These are phyloP conservation scores for Auriscalpium microsporum DNA, from an alignment of 768 basidiomycete species.

Conservation along the genomic window DNA sequence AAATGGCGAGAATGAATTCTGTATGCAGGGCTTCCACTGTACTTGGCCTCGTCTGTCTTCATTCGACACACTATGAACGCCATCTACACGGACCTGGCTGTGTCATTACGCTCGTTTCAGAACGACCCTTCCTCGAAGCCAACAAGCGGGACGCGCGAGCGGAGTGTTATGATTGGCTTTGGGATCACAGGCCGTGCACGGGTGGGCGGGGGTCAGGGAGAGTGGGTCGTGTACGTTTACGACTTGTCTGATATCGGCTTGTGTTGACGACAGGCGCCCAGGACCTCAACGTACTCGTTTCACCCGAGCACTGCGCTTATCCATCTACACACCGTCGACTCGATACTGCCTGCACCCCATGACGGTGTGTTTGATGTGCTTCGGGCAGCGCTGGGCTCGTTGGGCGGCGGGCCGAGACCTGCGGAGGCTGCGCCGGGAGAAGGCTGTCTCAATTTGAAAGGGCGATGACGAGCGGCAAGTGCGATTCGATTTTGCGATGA, in stretches of 20 bases:
- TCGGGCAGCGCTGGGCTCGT: constrained; percentile 22
- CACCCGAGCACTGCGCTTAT: constrained; percentile 61
- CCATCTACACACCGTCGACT: constrained; percentile 55
- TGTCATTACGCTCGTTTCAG: constrained; percentile 44
- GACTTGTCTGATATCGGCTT: neutral
- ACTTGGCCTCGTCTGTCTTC: constrained; percentile 61
- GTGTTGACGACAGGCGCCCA: constrained; percentile 18
- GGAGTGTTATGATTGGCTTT: constrained; percentile 43
- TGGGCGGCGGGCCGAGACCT: neutral
- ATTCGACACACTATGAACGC: constrained; percentile 70
- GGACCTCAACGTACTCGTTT: constrained; percentile 67
- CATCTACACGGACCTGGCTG: constrained; percentile 55
- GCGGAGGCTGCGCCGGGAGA: neutral
- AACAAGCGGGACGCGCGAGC: constrained; percentile 8
- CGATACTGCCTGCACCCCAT: constrained; percentile 74
- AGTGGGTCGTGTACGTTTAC: constrained; percentile 65
- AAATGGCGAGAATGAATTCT: neutral
- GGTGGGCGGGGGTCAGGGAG: constrained; percentile 50
- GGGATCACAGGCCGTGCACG: constrained; percentile 50
- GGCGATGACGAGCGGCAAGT: neutral
- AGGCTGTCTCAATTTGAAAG: neutral
- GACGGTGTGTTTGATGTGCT: constrained; percentile 61
- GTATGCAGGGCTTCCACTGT: constrained; percentile 54
- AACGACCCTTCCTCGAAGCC: constrained; percentile 17
- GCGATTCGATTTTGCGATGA: too few relatives aligned